Percentiles rank a stretch among this genome's conserved stretches.
Conservation (phyloP, 2,329 filamentous ascomycete species). For the Calycina herbarum region DNA sequence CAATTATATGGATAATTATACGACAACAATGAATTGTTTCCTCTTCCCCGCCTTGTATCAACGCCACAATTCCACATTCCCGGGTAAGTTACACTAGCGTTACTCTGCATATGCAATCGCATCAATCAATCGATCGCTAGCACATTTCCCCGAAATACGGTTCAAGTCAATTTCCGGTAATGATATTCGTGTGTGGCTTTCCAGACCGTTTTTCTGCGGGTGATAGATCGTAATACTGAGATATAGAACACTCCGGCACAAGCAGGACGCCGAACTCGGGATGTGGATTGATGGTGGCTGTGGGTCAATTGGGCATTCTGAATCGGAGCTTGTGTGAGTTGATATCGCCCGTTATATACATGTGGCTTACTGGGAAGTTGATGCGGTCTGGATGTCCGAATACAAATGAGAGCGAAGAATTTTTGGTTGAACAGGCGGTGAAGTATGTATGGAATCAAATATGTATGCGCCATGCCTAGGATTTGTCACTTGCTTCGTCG, state of each 20-base stretch:
- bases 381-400: not conserved
- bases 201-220: conserved; percentile 4
- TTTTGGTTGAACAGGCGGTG: not conserved
- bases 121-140: not conserved
- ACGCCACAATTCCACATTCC: not conserved
- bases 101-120: not conserved
- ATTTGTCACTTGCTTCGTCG: not conserved
- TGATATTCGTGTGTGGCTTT: not conserved
- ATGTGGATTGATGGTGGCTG: not conserved
- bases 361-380: not conserved
- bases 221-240: not conserved
- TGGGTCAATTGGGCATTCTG: not conserved
- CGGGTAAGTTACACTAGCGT: not conserved
- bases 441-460: not conserved
- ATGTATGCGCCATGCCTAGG: not conserved
- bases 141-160: not conserved
- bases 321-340: too few relatives aligned
- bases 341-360: not conserved
- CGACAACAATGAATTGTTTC: not conserved
- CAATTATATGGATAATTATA: not conserved
- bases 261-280: not conserved
- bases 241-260: not conserved
- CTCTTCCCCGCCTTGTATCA: not conserved
- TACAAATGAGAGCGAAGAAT: not conserved
- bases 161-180: not conserved